Conservation (phyloP, 164 flowering plant species). For the Sedum album region DNA sequence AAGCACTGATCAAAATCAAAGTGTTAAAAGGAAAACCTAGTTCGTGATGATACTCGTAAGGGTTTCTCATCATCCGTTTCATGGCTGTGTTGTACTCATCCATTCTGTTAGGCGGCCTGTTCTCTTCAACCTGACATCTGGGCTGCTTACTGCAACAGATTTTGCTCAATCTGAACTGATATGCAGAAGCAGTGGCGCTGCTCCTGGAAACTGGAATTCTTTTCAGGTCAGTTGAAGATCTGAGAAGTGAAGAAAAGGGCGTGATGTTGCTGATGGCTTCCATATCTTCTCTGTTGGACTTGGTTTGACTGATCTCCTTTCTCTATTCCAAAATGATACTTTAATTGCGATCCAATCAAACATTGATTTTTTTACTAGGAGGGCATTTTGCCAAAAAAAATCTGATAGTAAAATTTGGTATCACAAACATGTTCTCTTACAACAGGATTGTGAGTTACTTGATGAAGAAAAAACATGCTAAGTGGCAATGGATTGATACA, state of each 20-base stretch:
- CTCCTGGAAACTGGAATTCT: constrained; percentile 12
- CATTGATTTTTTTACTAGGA: too few relatives aligned
- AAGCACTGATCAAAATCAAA: background rate
- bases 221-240: constrained; percentile 9
- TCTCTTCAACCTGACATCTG: constrained; percentile 27
- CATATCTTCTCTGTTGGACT: constrained; percentile 2
- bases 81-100: constrained; percentile 80
- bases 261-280: constrained; percentile 12
- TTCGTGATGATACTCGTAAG: constrained; percentile 90
- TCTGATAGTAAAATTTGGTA: too few relatives aligned
- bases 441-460: too few relatives aligned
- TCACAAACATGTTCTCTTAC: too few relatives aligned
- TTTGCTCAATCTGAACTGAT: constrained; percentile 10
- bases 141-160: constrained; percentile 23
- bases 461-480: too few relatives aligned
- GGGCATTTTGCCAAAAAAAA: too few relatives aligned
- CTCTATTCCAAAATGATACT: too few relatives aligned
- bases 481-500: too few relatives aligned
- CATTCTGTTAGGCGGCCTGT: constrained; percentile 31
- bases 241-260: constrained; percentile 17
- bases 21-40: constrained; percentile 43
- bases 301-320: background rate
- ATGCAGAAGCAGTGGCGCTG: constrained; percentile 5
- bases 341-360: too few relatives aligned
- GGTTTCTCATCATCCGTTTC: constrained; percentile 94